phyloP scores from a whole-genome alignment of 2,329 filamentous ascomycete genomes.

The Penicillium hesseltinei region DNA sequence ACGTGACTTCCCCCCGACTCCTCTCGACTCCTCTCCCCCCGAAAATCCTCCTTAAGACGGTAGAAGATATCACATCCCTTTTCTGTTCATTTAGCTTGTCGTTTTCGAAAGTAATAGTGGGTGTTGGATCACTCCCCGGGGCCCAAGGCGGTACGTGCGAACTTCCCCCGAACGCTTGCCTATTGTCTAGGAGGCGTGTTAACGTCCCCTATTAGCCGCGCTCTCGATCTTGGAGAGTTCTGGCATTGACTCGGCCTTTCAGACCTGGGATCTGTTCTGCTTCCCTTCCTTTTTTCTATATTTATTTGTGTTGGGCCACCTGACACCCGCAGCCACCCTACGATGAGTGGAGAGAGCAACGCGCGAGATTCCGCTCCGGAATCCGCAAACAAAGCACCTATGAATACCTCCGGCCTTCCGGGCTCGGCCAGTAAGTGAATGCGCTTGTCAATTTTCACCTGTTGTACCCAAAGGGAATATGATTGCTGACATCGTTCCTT shows the following conservation, averaged over 20 bases:
- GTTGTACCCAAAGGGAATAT: neutral
- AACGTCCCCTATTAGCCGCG: constrained; percentile 16
- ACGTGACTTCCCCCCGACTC: constrained; percentile 23
- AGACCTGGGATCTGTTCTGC: constrained; percentile 6
- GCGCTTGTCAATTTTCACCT: constrained; percentile 1
- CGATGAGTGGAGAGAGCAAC: constrained; percentile 34
- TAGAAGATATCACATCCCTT: neutral
- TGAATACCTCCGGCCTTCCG: constrained; percentile 31
- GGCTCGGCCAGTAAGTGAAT: constrained; percentile 30
- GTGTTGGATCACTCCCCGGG: constrained; percentile 13
- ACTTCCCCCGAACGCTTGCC: constrained; percentile 1
- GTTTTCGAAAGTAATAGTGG: constrained; percentile 8
- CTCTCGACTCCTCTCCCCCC: constrained; percentile 16
- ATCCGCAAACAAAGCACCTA: constrained; percentile 30
- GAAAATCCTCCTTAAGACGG: neutral
- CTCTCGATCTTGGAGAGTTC: constrained; percentile 9
- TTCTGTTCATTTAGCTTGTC: constrained; percentile 13
- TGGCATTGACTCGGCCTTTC: constrained; percentile 10
- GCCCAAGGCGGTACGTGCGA: constrained; percentile 15
- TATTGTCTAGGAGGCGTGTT: constrained; percentile 18
- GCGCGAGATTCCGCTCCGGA: constrained; percentile 33
- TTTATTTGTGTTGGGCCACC: constrained; percentile 11
- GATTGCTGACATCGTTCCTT: constrained; percentile 16
- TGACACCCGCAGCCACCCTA: constrained; percentile 23
- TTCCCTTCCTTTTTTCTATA: constrained; percentile 8